Evolutionary conservation across 2,329 filamentous ascomycete genomes (phyloP), one percentile per base, ranked within the genome.

Genomic region (Stagonosporopsis rhizophila): DNA sequence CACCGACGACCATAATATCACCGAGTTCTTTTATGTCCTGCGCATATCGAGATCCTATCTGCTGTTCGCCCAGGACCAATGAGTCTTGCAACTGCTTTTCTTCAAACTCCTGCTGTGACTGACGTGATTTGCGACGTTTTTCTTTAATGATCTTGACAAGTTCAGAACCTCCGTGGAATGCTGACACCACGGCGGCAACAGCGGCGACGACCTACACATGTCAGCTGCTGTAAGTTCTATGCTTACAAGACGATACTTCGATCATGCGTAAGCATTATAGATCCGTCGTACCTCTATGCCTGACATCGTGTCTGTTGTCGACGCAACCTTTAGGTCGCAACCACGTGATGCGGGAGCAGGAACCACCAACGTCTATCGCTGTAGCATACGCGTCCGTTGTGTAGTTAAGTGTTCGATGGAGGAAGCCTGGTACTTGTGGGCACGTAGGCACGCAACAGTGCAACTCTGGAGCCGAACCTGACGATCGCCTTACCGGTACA

Each of bases 101-200:
- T 35, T 77, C 68, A 40, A 73, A 71, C 17, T 73, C 65, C 44
- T 69, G 59, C 41, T 69, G 67, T 46, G 62, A 59, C 12, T 59
- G 46, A 25, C 65, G 65, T 30, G 66, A 51, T 48, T 75, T 75
- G 41, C 67, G 65, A 25, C 68, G 69, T 44, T 71, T 72, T 54
- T 74, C 70, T 58, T 72, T 72, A 57, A 78, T 67, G 19, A 68
- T 64, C 39, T 73, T 68, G 27, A 75, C 61, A 44, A 78, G 62
- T 25, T 78, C 76, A 27, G 76, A 73, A 15, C 71, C 76, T n/a
- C 68, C 73, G 58, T 78, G 75, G 59, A 80, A 80, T 7, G 77
- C 76, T 11, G 73, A 76, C 8, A 78, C 68, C 11, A 80, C 72
- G 8, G 77, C 75, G n/a, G 75, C 67, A n/a, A 80, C 75, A 45